Conservation (phyloP, 2,329 filamentous ascomycete species). For the Fusarium denticulatum region DNA sequence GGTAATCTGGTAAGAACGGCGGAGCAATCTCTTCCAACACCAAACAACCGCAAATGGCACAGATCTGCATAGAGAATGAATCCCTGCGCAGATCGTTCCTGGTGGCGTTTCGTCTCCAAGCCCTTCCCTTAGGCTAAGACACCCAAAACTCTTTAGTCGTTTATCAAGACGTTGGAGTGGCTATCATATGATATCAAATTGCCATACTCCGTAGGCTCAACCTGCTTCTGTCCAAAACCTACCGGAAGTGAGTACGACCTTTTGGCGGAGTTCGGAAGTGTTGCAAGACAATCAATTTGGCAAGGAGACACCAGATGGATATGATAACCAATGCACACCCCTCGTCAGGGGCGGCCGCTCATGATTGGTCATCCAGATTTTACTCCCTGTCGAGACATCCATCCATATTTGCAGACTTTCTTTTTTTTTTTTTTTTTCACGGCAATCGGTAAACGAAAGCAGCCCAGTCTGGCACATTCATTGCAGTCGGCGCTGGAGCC, state of each 20-base stretch:
- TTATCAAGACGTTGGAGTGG: slow-evolving; percentile 20
- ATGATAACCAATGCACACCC: slow-evolving; percentile 26
- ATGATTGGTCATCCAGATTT: slow-evolving; percentile 33
- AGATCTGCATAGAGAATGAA: slow-evolving; percentile 37
- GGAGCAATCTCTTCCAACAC: slow-evolving; percentile 23
- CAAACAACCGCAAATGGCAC: slow-evolving; percentile 36
- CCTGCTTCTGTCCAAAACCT: not conserved
- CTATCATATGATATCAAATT: slow-evolving; percentile 12
- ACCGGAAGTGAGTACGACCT: not conserved
- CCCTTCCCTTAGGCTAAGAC: slow-evolving; percentile 17
- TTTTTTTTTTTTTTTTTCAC: slow-evolving; percentile 34
- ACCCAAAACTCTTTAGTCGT: slow-evolving; percentile 17
- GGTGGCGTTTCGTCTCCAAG: slow-evolving; percentile 40
- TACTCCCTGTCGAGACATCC: slow-evolving; percentile 29
- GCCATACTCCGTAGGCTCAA: not conserved
- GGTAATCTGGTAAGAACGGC: slow-evolving; percentile 19
- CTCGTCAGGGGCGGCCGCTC: slow-evolving; percentile 19
- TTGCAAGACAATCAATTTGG: slow-evolving; percentile 21
- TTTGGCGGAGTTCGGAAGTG: not conserved
- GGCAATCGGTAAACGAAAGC: not conserved
- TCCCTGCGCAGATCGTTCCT: slow-evolving; percentile 43
- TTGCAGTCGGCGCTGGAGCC: slow-evolving; percentile 17
- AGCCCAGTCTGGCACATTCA: not conserved
- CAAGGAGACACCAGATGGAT: slow-evolving; percentile 16
- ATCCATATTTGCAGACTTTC: slow-evolving; percentile 25